Percentiles rank a stretch among this genome's conserved stretches.
These are phyloP conservation scores for Hypsizygus marmoreus DNA, from an alignment of 768 basidiomycete genomes.

Conservation along the genomic window DNA sequence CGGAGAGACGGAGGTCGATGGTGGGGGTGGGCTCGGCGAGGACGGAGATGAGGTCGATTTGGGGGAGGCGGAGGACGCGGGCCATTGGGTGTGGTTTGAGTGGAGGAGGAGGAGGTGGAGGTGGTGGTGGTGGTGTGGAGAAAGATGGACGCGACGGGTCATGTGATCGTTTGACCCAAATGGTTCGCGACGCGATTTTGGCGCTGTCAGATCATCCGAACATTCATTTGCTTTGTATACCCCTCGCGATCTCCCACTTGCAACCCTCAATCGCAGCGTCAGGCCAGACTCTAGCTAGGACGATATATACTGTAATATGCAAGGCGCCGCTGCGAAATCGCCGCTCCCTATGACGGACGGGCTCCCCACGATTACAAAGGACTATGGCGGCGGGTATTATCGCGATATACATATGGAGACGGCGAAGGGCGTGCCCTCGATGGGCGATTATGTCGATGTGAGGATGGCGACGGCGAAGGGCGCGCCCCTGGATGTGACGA, in stretches of 20 bases:
- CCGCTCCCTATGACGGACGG: conserved; percentile 31
- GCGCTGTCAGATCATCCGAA: no score
- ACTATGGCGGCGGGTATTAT: conserved; percentile 26
- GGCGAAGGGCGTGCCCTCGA: conserved; percentile 54
- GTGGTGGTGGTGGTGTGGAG: conserved; percentile 1
- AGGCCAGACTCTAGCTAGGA: conserved; percentile 5
- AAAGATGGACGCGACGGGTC: conserved; percentile 10
- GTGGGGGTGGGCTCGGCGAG: conserved; percentile 56
- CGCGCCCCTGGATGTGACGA: conserved; percentile 55
- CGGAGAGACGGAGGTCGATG: conserved; percentile 63
- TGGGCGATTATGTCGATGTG: conserved; percentile 40
- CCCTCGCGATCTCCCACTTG: conserved; percentile 2
- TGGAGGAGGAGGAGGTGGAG: neutral
- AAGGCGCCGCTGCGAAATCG: conserved; percentile 8
- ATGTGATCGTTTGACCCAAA: conserved; percentile 11
- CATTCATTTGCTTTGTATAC: conserved; percentile 2
- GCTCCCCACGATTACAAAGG: conserved; percentile 27
- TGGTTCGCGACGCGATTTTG: conserved; percentile 15
- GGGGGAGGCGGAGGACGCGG: conserved; percentile 42
- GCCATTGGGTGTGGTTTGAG: no score
- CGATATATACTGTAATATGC: no score
- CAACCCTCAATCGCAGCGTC: neutral
- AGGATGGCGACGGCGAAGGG: conserved; percentile 77
- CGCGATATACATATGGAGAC: conserved; percentile 82
- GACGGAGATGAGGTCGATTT: conserved; percentile 61